These are phyloP conservation scores for Actinomortierella ambigua DNA, from an alignment of 371 early-diverging fungal genomes.

Conservation along the genomic window DNA sequence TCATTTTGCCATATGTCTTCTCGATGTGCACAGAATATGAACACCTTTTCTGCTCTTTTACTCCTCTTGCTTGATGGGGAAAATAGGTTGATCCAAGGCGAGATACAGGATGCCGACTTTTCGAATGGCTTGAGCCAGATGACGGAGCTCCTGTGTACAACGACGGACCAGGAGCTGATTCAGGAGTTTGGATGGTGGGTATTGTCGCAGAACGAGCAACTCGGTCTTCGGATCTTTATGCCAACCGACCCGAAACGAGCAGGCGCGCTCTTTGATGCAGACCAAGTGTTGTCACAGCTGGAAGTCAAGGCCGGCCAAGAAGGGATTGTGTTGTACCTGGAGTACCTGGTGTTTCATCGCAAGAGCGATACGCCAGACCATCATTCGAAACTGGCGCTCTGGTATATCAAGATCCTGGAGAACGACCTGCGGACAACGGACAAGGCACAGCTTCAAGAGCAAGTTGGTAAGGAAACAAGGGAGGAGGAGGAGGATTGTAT, in stretches of 20 bases:
- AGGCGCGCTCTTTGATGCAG: conserved; percentile 56
- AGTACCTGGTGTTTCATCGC: conserved; percentile 57
- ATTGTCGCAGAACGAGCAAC: conserved; percentile 54
- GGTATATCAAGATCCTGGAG: conserved; percentile 56
- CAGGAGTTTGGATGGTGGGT: conserved; percentile 69
- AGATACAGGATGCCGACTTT: conserved; percentile 60
- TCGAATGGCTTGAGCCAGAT: conserved; percentile 55
- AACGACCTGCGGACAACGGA: conserved; percentile 21
- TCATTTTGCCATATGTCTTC: not conserved
- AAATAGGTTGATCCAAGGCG: conserved; percentile 60
- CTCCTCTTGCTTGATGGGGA: not conserved
- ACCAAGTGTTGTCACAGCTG: conserved; percentile 53
- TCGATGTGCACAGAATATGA: not conserved
- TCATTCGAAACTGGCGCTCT: conserved; percentile 59
- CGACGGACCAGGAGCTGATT: conserved; percentile 49
- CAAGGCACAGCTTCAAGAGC: conserved; percentile 22
- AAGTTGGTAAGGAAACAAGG: conserved; percentile 32
- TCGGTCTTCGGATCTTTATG: conserved; percentile 54
- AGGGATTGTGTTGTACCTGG: conserved; percentile 56
- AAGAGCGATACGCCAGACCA: conserved; percentile 54
- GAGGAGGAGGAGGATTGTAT: not conserved
- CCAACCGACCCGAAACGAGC: conserved; percentile 36
- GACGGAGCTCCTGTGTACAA: conserved; percentile 49
- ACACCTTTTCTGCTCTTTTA: not conserved
- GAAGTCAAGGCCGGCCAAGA: conserved; percentile 48